A percentile compares a stretch with the other conserved stretches of the same genome.
Conservation (phyloP, 1,139 yeast genomes). For the Suhomyces coccinellae region DNA sequence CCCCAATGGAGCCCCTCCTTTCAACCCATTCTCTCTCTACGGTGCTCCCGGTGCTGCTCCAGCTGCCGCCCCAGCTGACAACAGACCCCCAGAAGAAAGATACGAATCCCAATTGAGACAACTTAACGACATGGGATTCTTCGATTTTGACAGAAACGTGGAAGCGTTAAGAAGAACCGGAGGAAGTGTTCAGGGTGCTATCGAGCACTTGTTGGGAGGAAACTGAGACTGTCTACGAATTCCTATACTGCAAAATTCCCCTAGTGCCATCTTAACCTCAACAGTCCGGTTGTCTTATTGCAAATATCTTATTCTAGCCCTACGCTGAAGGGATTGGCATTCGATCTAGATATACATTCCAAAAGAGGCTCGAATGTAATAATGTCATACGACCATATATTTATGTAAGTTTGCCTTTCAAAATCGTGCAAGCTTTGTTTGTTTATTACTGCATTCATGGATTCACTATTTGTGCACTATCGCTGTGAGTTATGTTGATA, state of each 20-base stretch:
- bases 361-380: not conserved
- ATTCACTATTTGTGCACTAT: too few relatives aligned
- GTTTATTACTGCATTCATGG: too few relatives aligned
- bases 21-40: conserved; percentile 19
- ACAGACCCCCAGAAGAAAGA: conserved; percentile 93
- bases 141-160: conserved; percentile 88
- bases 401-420: not conserved
- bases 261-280: not conserved
- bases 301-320: not conserved
- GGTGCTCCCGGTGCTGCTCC: conserved; percentile 29
- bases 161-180: conserved; percentile 92
- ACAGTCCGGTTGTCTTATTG: not conserved
- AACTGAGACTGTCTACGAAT: not conserved
- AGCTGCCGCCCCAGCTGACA: conserved; percentile 56
- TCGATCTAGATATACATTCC: not conserved
- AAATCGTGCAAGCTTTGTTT: not conserved
- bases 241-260: too few relatives aligned
- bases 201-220: conserved; percentile 66
- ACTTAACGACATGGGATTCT: conserved; percentile 94
- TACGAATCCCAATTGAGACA: conserved; percentile 89
- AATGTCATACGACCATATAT: not conserved
- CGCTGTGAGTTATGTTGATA: too few relatives aligned
- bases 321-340: not conserved
- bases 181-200: conserved; percentile 96
- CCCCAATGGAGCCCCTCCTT: conserved; percentile 27